A percentile compares a stretch with the other conserved stretches of the same genome.
phyloP scores from a whole-genome alignment of 2,329 filamentous ascomycete species.

The Aureobasidium sp. region DNA sequence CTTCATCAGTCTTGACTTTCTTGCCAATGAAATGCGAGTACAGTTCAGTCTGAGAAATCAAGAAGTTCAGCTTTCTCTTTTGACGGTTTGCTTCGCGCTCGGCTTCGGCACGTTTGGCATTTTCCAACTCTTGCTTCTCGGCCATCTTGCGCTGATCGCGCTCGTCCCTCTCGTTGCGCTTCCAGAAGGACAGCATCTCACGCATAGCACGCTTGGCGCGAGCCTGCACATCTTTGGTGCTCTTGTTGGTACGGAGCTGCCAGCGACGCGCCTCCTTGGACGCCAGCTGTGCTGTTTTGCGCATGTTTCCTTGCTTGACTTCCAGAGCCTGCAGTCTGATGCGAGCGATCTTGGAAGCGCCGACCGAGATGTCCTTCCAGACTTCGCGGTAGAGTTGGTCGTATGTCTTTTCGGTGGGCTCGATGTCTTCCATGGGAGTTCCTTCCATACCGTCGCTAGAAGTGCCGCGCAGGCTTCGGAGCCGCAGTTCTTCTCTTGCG shows the following conservation, averaged over 20 bases:
- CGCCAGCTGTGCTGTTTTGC: conserved; percentile 93
- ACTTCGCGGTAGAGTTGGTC: conserved; percentile 97
- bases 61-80: conserved; percentile 97
- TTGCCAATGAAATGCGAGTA: conserved; percentile 99
- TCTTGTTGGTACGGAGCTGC: conserved; percentile 97
- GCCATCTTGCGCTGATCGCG: conserved; percentile 89
- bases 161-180: conserved; percentile 95
- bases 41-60: conserved; percentile 96
- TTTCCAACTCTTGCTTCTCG: conserved; percentile 92
- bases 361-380: conserved; percentile 90
- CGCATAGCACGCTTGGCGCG: conserved; percentile 97
- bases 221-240: conserved; percentile 93
- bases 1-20: conserved; percentile 96
- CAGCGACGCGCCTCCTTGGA: conserved; percentile 96
- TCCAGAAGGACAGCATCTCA: conserved; percentile 99
- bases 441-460: conserved; percentile 46
- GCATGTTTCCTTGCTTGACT: conserved; percentile 88
- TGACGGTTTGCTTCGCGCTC: conserved; percentile 95
- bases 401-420: conserved; percentile 78
- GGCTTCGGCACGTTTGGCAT: conserved; percentile 91
- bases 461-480: conserved; percentile 28
- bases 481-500: conserved; percentile 48
- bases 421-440: conserved; percentile 47
- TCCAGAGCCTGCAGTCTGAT: conserved; percentile 78
- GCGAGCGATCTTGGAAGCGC: conserved; percentile 86